Conservation (phyloP, 352 stramenopile genomes). For the Phytophthora citricola region DNA sequence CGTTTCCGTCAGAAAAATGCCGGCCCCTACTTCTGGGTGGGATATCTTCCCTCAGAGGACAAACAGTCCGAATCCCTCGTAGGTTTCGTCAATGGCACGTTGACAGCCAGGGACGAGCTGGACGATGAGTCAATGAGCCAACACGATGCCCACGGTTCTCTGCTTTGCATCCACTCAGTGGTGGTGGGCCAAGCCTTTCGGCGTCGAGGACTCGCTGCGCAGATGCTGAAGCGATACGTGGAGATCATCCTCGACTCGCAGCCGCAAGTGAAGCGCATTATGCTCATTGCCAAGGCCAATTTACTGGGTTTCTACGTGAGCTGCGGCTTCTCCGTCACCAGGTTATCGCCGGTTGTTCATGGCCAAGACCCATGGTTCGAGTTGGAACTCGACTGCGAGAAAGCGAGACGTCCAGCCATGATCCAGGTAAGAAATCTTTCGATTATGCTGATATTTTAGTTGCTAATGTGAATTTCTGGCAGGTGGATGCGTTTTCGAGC, state of each 20-base stretch:
- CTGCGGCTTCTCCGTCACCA: conserved; percentile 79
- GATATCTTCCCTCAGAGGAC: conserved; percentile 32
- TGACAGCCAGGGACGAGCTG: conserved; percentile 60
- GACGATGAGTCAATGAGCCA: conserved; percentile 74
- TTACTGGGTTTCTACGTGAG: conserved; percentile 88
- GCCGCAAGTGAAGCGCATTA: conserved; percentile 70
- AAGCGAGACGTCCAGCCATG: conserved; percentile 37
- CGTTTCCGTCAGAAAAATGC: conserved; percentile 88
- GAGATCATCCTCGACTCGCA: conserved; percentile 40
- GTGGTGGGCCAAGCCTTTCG: conserved; percentile 74
- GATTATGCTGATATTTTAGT: neutral
- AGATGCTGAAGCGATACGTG: conserved; percentile 90
- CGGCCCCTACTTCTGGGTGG: conserved; percentile 66
- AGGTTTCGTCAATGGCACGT: conserved; percentile 91
- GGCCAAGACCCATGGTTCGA: conserved; percentile 89
- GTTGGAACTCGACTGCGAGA: conserved; percentile 56
- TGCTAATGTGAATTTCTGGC: neutral
- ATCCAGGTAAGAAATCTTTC: conserved; percentile 45
- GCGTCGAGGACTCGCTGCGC: conserved; percentile 67
- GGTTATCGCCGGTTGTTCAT: conserved; percentile 78
- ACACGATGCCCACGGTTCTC: conserved; percentile 75
- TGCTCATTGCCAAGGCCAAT: conserved; percentile 85
- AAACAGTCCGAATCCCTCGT: conserved; percentile 50
- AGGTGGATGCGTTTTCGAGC: conserved; percentile 78
- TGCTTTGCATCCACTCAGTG: conserved; percentile 93